Percentiles rank a stretch among this genome's conserved stretches.
phyloP scores from a whole-genome alignment of 192 early-diverging fungal species.

The Backusella liffmaniae region DNA sequence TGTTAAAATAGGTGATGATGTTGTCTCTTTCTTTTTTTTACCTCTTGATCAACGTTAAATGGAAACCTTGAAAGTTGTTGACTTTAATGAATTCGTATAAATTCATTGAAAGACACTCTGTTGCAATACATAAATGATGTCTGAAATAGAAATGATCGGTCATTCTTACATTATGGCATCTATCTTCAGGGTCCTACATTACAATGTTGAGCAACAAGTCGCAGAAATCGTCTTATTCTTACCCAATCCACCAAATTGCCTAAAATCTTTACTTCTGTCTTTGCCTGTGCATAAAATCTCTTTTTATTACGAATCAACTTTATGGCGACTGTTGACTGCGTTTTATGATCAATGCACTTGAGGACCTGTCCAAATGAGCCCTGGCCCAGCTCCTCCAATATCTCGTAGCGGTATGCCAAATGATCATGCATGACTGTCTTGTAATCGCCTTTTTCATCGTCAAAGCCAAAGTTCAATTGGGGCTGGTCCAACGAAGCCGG shows the following conservation, averaged over 20 bases:
- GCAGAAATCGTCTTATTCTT: conserved; percentile 2
- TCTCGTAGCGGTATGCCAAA: conserved; percentile 85
- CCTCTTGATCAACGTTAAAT: conserved; percentile 69
- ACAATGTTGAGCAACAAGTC: too few relatives aligned
- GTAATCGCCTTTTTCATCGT: conserved; percentile 96
- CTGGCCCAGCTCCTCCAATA: conserved; percentile 87
- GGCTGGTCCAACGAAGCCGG: conserved; percentile 54
- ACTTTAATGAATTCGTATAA: conserved; percentile 97
- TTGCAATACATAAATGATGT: conserved; percentile 93
- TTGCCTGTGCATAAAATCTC: conserved; percentile 92
- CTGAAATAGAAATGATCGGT: conserved; percentile 92
- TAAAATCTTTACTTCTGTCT: conserved; percentile 92
- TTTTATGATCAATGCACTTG: conserved; percentile 91
- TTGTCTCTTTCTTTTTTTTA: conserved; percentile 15
- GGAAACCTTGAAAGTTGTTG: conserved; percentile 86
- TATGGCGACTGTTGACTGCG: conserved; percentile 79
- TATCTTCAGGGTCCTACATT: conserved; percentile 73
- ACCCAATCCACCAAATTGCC: conserved; percentile 79
- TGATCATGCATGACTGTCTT: conserved; percentile 87
- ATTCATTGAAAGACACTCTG: conserved; percentile 92
- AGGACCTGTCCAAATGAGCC: conserved; percentile 89
- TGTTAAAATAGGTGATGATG: not conserved
- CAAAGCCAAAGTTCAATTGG: conserved; percentile 61
- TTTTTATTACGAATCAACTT: conserved; percentile 97
- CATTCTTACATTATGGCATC: conserved; percentile 84